phyloP scores from a whole-genome alignment of 768 basidiomycete genomes.

The Erythrobasidium yunnanense region DNA sequence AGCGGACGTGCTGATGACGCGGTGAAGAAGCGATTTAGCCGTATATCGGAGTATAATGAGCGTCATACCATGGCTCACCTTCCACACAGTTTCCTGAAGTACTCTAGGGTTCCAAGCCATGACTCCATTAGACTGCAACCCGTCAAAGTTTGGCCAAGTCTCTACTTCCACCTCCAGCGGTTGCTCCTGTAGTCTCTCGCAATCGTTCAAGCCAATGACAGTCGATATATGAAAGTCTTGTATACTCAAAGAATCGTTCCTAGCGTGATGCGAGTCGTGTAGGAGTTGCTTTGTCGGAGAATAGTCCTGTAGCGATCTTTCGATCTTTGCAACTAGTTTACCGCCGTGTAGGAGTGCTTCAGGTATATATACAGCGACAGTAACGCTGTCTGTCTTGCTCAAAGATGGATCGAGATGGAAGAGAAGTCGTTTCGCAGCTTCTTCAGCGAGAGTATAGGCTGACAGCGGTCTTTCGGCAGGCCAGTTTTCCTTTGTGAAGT shows the following conservation, averaged over 20 bases:
- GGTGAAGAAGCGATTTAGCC: not conserved
- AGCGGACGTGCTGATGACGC: slow-evolving; percentile 9
- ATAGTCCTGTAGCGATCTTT: not conserved
- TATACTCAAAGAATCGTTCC: slow-evolving; percentile 39
- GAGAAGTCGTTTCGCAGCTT: slow-evolving; percentile 2
- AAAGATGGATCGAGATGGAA: slow-evolving; percentile 8
- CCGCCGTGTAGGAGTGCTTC: slow-evolving; percentile 26
- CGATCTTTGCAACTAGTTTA: not conserved
- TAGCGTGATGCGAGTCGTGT: not conserved
- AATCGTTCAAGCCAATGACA: slow-evolving; percentile 59
- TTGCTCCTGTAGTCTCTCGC: slow-evolving; percentile 59
- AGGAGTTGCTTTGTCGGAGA: not conserved
- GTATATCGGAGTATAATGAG: not conserved
- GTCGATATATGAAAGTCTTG: slow-evolving; percentile 48
- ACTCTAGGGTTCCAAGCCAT: slow-evolving; percentile 20
- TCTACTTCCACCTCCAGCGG: slow-evolving; percentile 50
- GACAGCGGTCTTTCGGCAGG: not conserved
- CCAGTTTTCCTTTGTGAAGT: not conserved
- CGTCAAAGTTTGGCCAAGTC: slow-evolving; percentile 25
- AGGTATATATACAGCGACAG: not conserved
- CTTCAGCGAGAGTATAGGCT: slow-evolving; percentile 8
- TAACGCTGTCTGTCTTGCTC: not conserved
- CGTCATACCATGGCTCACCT: not conserved
- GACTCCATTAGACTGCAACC: not conserved
- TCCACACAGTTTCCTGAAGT: slow-evolving; percentile 13